Evolutionary conservation across 148 eudicot species (phyloP).

Genomic region (Mesembryanthemum crystallinum): DNA sequence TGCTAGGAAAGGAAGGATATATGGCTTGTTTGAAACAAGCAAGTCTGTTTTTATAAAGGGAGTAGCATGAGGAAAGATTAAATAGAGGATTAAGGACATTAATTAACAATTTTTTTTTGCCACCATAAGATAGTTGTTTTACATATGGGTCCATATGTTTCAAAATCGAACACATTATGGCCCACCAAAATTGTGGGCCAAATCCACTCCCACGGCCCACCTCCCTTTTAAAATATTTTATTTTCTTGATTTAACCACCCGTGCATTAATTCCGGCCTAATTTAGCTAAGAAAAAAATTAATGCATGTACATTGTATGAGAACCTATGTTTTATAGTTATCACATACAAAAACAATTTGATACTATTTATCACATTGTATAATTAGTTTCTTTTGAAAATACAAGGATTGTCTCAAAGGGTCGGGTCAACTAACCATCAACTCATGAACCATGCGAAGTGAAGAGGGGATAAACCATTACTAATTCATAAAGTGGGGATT

Average conservation of each 20-base stretch:
- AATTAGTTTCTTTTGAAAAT: background rate
- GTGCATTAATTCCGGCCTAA: too few species aligned
- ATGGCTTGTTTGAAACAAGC: background rate
- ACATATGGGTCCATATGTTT: constrained; percentile 22
- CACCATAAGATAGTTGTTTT: constrained; percentile 3
- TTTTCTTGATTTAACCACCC: too few species aligned
- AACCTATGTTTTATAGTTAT: background rate
- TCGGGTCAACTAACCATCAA: too few species aligned
- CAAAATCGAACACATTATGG: constrained; percentile 9
- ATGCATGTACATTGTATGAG: constrained; percentile 12
- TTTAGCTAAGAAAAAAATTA: background rate
- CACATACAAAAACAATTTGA: too few species aligned
- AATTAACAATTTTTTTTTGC: constrained; percentile 8
- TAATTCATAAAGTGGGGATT: too few species aligned
- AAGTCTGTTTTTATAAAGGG: background rate
- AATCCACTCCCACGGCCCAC: background rate
- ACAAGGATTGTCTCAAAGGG: background rate
- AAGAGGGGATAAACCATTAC: too few species aligned
- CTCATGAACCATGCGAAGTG: too few species aligned
- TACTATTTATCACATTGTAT: too few species aligned
- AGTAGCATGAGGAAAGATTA: background rate
- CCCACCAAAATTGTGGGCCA: constrained; percentile 21
- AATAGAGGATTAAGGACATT: background rate
- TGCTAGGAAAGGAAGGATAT: background rate
- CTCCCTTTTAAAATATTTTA: too few species aligned